Evolutionary conservation across 306 rosid species (phyloP), one percentile per base, ranked within the genome.

Genomic region (Fragaria ananassa): DNA sequence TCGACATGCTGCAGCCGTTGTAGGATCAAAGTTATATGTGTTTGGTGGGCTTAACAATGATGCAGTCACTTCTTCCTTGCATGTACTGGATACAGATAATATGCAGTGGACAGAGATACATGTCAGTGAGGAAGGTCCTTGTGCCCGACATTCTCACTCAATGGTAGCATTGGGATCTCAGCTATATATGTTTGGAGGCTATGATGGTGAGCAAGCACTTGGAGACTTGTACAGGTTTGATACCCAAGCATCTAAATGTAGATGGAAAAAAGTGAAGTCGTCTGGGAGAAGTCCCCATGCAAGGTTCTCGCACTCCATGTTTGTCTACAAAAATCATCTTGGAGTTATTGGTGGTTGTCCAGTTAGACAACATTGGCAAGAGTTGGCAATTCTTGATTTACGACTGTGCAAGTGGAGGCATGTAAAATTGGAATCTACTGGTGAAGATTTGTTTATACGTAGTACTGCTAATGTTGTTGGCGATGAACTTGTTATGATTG

Each of bases 301-400:
- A 78, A 92, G 99, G 84, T 95, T 95, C 86, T 95, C 97, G 78
- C 99, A 92, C 86, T 86, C 96, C 51, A 83, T 92, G 87, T 95
- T 92, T 84, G 88, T 89, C 53, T 87, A 89, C 70, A 87, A 81
- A 82, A 83, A 87, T 80, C 83, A 81, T 88, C 74, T 95, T 74
- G 97, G 97, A 72, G 74, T 92, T 77, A 84, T 95, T 80, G 99
- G 97, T 72, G 99, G 99, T 75, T 95, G 99, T 77, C 97, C 97
- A 23, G 86, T 92, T 39, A 89, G 80, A 68, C 99, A 92, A 70
- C 88, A 80, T 86, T 84, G 66, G 85, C 91, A 88, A 72, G 97
- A 89, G 87, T 71, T 95, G 72, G 86, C 92, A 77, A 62, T 95
- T 68, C 93, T 95, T 82, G 99, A 95, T 89, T 79, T 95, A 85